phyloP scores from a whole-genome alignment of 2,329 filamentous ascomycete species.

The Venturia pyrina region DNA sequence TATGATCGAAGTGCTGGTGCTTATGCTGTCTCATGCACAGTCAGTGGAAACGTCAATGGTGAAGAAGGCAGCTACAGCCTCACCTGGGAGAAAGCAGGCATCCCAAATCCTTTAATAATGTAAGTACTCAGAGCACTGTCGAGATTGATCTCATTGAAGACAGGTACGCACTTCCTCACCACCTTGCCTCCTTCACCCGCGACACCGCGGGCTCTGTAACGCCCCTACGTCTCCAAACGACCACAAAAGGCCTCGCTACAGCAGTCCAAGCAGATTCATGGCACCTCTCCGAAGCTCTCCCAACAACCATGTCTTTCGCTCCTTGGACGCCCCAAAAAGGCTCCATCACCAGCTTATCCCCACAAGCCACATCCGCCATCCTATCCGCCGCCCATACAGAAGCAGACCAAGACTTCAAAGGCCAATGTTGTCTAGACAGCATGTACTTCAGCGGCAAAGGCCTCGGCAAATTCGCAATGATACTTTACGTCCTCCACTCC shows the following conservation, averaged over 20 bases:
- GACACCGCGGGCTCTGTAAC: slow-evolving; percentile 41
- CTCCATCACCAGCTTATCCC: slow-evolving; percentile 28
- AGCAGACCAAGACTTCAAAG: slow-evolving; percentile 61
- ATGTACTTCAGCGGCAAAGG: slow-evolving; percentile 83
- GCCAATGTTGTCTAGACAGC: slow-evolving; percentile 65
- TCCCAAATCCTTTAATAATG: slow-evolving; percentile 59
- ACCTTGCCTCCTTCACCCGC: slow-evolving; percentile 62
- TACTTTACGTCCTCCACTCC: slow-evolving; percentile 34
- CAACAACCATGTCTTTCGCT: slow-evolving; percentile 62
- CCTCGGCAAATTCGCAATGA: slow-evolving; percentile 29
- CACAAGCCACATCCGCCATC: slow-evolving; percentile 43
- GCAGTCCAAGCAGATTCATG: slow-evolving; percentile 63
- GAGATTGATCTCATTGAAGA: not conserved
- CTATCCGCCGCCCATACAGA: slow-evolving; percentile 56
- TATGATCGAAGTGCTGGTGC: slow-evolving; percentile 70
- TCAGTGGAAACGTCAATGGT: slow-evolving; percentile 54
- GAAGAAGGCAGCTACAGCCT: slow-evolving; percentile 62
- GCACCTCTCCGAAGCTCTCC: slow-evolving; percentile 70
- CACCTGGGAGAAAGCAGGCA: slow-evolving; percentile 59
- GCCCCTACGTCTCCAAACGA: slow-evolving; percentile 58
- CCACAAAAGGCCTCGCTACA: slow-evolving; percentile 73
- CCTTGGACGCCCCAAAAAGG: slow-evolving; percentile 56
- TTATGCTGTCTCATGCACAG: slow-evolving; percentile 54
- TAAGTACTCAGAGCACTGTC: not conserved
- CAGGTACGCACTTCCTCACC: slow-evolving; percentile 72